phyloP scores from a whole-genome alignment of 495 filamentous ascomycete species.

The Cryomyces minteri region DNA sequence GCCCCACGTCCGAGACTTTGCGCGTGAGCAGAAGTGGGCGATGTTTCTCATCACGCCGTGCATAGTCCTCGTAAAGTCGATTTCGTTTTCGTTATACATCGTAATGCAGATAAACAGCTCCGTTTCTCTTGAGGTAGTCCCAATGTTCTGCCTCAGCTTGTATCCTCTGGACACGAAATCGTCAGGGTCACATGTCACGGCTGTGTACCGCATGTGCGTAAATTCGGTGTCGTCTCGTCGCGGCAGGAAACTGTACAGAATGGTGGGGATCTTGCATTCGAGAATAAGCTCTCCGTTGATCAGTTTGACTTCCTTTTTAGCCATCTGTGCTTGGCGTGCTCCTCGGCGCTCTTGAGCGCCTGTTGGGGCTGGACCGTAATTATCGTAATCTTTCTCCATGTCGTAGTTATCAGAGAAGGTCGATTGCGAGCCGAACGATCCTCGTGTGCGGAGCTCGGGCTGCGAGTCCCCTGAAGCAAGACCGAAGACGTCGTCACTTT shows the following conservation, averaged over 20 bases:
- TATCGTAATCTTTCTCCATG: slow-evolving; percentile 26
- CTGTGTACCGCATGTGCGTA: slow-evolving; percentile 99
- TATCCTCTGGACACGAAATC: slow-evolving; percentile 80
- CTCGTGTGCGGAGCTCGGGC: slow-evolving; percentile 31
- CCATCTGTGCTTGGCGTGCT: slow-evolving; percentile 67
- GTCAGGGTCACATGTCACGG: slow-evolving; percentile 96
- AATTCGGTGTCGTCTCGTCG: slow-evolving; percentile 87
- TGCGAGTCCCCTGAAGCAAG: slow-evolving; percentile 28
- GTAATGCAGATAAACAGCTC: slow-evolving; percentile 96
- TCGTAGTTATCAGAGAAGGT: slow-evolving; percentile 41
- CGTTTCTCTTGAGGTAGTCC: slow-evolving; percentile 73
- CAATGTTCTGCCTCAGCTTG: slow-evolving; percentile 90
- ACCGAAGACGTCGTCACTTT: slow-evolving; percentile 63
- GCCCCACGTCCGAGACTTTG: slow-evolving; percentile 88
- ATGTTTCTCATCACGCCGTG: slow-evolving; percentile 98
- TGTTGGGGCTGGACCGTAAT: slow-evolving; percentile 77
- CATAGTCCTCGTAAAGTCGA: slow-evolving; percentile 93
- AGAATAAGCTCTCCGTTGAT: slow-evolving; percentile 96
- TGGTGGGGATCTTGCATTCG: slow-evolving; percentile 98
- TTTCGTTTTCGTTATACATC: slow-evolving; percentile 99
- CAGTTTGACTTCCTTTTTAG: slow-evolving; percentile 82
- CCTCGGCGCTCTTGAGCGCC: slow-evolving; percentile 72
- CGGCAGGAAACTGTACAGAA: slow-evolving; percentile 86
- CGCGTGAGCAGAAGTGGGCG: slow-evolving; percentile 81
- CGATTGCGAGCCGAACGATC: slow-evolving; percentile 50